Percentiles rank a stretch among this genome's conserved stretches.
Evolutionary conservation across 2,329 filamentous ascomycete genomes (phyloP).

Genomic region (Domatiomyces globalis): DNA sequence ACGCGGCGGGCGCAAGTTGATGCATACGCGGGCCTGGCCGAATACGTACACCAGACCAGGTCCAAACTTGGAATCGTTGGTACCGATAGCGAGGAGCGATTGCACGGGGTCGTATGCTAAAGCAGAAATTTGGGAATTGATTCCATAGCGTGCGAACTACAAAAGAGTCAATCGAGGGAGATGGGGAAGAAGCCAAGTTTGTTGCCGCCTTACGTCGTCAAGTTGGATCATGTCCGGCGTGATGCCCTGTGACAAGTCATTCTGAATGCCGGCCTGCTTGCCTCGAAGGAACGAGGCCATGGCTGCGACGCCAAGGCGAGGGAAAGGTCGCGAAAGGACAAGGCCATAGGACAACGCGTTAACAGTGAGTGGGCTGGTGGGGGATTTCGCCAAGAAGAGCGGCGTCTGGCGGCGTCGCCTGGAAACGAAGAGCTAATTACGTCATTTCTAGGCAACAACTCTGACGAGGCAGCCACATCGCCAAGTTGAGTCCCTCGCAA

Average conservation of each 20-base stretch:
- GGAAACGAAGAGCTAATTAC: not conserved
- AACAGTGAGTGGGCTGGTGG: too few species aligned
- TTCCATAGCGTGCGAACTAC: constrained; percentile 60
- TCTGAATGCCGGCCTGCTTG: constrained; percentile 85
- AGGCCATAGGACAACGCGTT: not conserved
- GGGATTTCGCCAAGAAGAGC: not conserved
- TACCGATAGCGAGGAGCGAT: constrained; percentile 82
- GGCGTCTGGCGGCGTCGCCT: not conserved
- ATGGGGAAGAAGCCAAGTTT: constrained; percentile 14
- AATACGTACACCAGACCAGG: constrained; percentile 80
- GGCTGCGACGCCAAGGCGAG: not conserved
- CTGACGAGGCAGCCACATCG: too few species aligned
- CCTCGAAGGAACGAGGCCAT: constrained; percentile 84
- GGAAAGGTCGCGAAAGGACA: not conserved
- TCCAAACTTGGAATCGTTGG: constrained; percentile 72
- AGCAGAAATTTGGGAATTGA: constrained; percentile 62
- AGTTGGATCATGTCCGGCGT: constrained; percentile 63
- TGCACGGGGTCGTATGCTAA: constrained; percentile 88
- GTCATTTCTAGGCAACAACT: too few species aligned
- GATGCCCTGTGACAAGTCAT: constrained; percentile 74
- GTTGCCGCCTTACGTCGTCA: constrained; percentile 50
- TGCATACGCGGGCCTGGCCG: constrained; percentile 66
- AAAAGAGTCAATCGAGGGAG: constrained; percentile 5
- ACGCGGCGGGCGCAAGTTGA: constrained; percentile 55
- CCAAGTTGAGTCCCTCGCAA: too few species aligned